Evolutionary conservation across 2,329 filamentous ascomycete genomes (phyloP).

Genomic region (Aspergillus clavatus): DNA sequence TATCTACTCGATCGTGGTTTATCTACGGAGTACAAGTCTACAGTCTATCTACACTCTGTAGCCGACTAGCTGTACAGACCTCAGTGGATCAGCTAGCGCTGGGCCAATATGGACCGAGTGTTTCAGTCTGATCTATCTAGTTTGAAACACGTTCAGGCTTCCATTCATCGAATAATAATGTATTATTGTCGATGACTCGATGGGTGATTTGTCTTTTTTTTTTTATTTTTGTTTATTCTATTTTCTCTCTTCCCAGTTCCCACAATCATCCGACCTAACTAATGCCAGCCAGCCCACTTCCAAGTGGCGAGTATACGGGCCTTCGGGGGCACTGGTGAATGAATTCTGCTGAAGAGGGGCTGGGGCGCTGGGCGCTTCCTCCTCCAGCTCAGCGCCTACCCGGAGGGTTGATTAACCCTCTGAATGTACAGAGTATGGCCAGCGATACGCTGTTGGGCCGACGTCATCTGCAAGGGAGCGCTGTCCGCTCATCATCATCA

Average conservation of each 20-base stretch:
- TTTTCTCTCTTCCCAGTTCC: too few species aligned
- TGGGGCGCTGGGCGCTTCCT: not conserved
- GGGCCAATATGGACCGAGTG: slow-evolving; percentile 4
- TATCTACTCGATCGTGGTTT: too few species aligned
- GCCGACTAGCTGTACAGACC: too few species aligned
- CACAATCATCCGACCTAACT: too few species aligned
- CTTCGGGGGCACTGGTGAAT: too few species aligned
- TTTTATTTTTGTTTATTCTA: too few species aligned
- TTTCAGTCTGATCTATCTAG: slow-evolving; percentile 4
- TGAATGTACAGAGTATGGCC: not conserved
- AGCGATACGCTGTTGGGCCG: not conserved
- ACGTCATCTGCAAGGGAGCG: not conserved
- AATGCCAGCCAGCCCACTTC: too few species aligned
- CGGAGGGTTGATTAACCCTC: not conserved
- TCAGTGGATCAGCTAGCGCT: slow-evolving; percentile 3
- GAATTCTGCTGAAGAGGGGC: not conserved
- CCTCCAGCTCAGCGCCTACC: not conserved
- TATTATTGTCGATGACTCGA: not conserved
- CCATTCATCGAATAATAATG: not conserved
- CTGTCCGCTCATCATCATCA: not conserved
- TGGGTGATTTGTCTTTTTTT: too few species aligned
- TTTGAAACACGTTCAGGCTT: slow-evolving; percentile 9
- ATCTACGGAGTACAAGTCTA: too few species aligned
- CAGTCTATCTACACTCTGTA: too few species aligned
- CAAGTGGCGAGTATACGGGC: too few species aligned